Evolutionary conservation across 164 flowering plant genomes (phyloP).

Genomic region (Buxus sempervirens): DNA sequence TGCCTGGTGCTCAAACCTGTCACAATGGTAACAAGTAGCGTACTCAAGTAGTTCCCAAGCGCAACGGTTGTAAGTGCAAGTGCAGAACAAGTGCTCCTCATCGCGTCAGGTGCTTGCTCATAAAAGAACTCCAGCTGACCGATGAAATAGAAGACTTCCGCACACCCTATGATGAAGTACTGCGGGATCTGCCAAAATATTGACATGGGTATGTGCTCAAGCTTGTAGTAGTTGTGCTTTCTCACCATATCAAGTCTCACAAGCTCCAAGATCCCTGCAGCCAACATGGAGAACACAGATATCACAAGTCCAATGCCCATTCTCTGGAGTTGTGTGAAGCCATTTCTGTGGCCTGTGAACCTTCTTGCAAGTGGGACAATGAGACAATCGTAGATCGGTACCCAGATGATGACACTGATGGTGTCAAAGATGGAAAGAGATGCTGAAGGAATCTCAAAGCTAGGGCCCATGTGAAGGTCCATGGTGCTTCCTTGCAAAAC

Average conservation of each 20-base stretch:
- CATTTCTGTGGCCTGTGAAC: conserved; percentile 33
- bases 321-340: conserved; percentile 46
- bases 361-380: conserved; percentile 33
- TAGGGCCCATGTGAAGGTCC: conserved; percentile 37
- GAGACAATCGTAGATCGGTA: conserved; percentile 30
- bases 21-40: neutral
- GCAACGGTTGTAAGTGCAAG: neutral
- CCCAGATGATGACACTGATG: conserved; percentile 49
- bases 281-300: conserved; percentile 20
- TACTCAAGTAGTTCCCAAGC: neutral
- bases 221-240: conserved; percentile 11
- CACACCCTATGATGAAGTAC: conserved; percentile 21
- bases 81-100: neutral
- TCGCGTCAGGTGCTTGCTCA: neutral
- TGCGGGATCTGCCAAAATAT: conserved; percentile 26
- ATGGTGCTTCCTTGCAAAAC: conserved; percentile 45
- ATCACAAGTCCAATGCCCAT: conserved; percentile 30
- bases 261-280: conserved; percentile 23
- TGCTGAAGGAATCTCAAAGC: conserved; percentile 45
- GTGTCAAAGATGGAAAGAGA: conserved; percentile 49
- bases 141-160: conserved; percentile 2
- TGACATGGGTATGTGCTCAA: conserved; percentile 5
- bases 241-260: conserved; percentile 11
- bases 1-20: neutral
- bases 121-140: neutral